Conservation (phyloP, 2,329 filamentous ascomycete species). For the Colletotrichum endophyticum region DNA sequence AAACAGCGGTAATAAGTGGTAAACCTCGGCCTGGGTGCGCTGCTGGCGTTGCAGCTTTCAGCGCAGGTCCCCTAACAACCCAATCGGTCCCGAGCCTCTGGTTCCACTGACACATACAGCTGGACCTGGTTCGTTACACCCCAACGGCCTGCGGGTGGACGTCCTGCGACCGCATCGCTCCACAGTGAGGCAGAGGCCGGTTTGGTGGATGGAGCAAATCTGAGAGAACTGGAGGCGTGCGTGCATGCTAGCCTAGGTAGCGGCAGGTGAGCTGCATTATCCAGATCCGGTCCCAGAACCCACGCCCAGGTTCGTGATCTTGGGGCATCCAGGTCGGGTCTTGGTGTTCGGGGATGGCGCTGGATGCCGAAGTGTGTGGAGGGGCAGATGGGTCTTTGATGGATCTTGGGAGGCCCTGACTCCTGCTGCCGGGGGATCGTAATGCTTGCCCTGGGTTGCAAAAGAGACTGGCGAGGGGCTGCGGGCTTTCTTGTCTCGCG, state of each 20-base stretch:
- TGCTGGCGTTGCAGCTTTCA: background rate
- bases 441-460: background rate
- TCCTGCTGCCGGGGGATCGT: background rate
- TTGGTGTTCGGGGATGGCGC: background rate
- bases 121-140: slow-evolving; percentile 3
- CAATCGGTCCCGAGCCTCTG: slow-evolving; percentile 13
- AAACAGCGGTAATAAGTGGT: background rate
- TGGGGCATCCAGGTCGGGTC: background rate
- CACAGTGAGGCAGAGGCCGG: background rate
- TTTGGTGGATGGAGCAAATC: background rate
- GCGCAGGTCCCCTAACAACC: background rate
- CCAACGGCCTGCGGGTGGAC: slow-evolving; percentile 1
- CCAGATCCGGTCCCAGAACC: background rate
- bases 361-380: background rate
- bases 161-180: background rate
- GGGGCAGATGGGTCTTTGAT: background rate
- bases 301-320: background rate
- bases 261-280: background rate
- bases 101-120: slow-evolving; percentile 13
- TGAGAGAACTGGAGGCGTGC: background rate
- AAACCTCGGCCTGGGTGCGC: background rate
- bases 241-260: background rate
- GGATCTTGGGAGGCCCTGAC: background rate
- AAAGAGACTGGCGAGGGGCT: background rate
- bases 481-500: background rate